Evolutionary conservation across 2,329 filamentous ascomycete genomes (phyloP).

Genomic region (Diaporthe sp.): DNA sequence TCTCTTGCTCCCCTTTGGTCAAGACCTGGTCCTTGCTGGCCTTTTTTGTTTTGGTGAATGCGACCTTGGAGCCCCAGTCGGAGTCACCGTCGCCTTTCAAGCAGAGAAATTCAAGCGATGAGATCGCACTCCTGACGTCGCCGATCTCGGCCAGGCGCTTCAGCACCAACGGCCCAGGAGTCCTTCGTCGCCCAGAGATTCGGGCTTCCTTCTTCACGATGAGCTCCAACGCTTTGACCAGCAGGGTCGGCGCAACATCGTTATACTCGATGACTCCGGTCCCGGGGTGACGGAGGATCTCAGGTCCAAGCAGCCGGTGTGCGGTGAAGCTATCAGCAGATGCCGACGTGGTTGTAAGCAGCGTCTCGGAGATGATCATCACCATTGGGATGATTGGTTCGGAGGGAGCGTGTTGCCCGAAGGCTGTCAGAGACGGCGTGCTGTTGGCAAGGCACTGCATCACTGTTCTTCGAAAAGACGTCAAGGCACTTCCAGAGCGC

Average conservation of each 20-base stretch:
- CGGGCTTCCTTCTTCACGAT: slow-evolving; percentile 89
- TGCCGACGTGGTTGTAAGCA: slow-evolving; percentile 87
- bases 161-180: slow-evolving; percentile 83
- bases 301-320: slow-evolving; percentile 88
- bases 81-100: slow-evolving; percentile 82
- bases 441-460: slow-evolving; percentile 80
- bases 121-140: slow-evolving; percentile 93
- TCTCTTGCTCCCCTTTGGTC: slow-evolving; percentile 84
- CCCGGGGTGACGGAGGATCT: slow-evolving; percentile 85
- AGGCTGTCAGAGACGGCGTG: slow-evolving; percentile 68
- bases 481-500: slow-evolving; percentile 73
- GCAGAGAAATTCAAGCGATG: slow-evolving; percentile 92
- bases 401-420: slow-evolving; percentile 56
- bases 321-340: slow-evolving; percentile 93
- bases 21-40: slow-evolving; percentile 69
- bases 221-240: slow-evolving; percentile 86
- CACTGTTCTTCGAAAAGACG: slow-evolving; percentile 81
- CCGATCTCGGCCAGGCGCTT: slow-evolving; percentile 87
- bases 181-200: slow-evolving; percentile 80
- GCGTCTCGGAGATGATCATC: slow-evolving; percentile 91
- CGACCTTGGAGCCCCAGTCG: slow-evolving; percentile 81
- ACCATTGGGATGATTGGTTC: slow-evolving; percentile 79
- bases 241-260: slow-evolving; percentile 85
- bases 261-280: slow-evolving; percentile 93
- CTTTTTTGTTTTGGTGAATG: slow-evolving; percentile 78